Evolutionary conservation across 345 rosid genomes (phyloP), one percentile per base, ranked within the genome.

Genomic region (Ceriops decandra): DNA sequence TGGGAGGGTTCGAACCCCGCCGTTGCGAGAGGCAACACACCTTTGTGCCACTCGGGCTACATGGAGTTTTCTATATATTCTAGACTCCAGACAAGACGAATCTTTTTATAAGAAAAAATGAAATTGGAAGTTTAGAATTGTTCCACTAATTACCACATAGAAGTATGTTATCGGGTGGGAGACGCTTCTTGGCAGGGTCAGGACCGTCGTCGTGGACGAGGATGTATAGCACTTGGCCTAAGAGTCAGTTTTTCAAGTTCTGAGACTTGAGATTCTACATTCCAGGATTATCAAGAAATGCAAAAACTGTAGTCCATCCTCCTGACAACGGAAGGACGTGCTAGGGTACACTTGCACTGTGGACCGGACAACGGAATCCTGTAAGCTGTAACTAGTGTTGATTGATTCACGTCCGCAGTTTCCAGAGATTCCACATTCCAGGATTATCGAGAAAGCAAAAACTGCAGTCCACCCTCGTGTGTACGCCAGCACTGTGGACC

Each of bases 231-330:
- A 80, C 82, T 49, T 77, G 71, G 56, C 86, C 84, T 27, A 77
- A 70, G 27, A 63, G 73, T 80, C 86, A 80, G 6, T 80, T 77
- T 52, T 72, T 71, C 70, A 73, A 49, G 32, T 46, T 60, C 8
- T 75, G 80, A 24, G 84, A 77, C 74, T 84, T 77, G 36, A 80
- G 66, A 53, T 83, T 80, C 82, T 82, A 83, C 82, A 80, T 83
- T 49, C 83, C 85, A 24, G 83, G 83, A 46, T 82, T 82, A 75
- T 82, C 83, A 2, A 77, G 70, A 65, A 49, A 74, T 59, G 73
- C 79, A 69, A 72, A 76, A 2, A 77, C 81, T n/a, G 80, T 82
- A 17, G 78, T 72, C 83, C 85, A 82, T 66, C 77, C 81, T n/a
- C 61, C 65, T 3, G 83, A 24, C 26, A 24, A 24, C 26, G 26